phyloP scores from a whole-genome alignment of 177 flowering plant species.

The Vitis hybrid region DNA sequence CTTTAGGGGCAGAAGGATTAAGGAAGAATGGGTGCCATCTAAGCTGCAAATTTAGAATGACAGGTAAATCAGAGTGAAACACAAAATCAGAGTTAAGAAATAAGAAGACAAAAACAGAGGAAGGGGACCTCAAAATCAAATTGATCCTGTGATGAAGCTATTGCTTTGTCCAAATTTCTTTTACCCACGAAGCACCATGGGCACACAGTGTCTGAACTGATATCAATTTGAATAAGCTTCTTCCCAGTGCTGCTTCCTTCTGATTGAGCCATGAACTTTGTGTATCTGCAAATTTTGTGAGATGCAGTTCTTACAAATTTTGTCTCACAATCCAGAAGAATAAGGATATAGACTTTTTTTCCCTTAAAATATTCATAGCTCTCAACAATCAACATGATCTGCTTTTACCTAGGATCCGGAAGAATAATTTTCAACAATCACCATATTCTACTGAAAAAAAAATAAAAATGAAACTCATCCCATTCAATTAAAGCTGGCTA shows the following conservation, averaged over 20 bases:
- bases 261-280: constrained; percentile 50
- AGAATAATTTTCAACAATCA: not conserved
- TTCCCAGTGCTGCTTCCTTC: constrained; percentile 31
- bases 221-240: constrained; percentile 68
- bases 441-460: not conserved
- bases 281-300: constrained; percentile 19
- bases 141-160: constrained; percentile 59
- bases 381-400: not conserved
- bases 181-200: constrained; percentile 99
- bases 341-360: not conserved
- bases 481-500: not conserved
- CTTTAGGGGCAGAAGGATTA: constrained; percentile 75
- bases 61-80: not conserved
- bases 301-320: not conserved
- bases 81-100: not conserved
- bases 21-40: constrained; percentile 87
- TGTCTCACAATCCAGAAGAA: not conserved
- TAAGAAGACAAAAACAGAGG: not conserved
- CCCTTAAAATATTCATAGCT: not conserved
- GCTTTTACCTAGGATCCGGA: too few species aligned
- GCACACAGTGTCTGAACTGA: constrained; percentile 83
- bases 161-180: constrained; percentile 79
- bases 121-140: constrained; percentile 71
- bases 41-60: constrained; percentile 40
- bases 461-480: not conserved